These are phyloP conservation scores for Saccharomycopsis javanensis DNA, from an alignment of 805 yeast species.

Conservation along the genomic window DNA sequence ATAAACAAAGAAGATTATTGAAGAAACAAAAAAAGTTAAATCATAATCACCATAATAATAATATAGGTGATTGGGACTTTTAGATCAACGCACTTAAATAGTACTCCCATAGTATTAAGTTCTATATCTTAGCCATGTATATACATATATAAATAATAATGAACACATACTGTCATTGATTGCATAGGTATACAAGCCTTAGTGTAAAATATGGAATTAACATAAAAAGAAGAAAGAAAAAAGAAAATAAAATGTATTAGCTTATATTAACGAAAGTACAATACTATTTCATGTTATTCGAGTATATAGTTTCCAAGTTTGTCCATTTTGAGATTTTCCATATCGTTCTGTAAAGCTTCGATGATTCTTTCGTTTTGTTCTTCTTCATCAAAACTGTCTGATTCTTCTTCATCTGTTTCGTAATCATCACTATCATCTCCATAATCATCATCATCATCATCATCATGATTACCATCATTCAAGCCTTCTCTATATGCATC, in stretches of 20 bases:
- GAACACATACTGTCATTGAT: not conserved
- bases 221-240: too few relatives aligned
- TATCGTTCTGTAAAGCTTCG: constrained; percentile 58
- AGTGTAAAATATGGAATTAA: too few relatives aligned
- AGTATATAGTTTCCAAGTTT: constrained; percentile 73
- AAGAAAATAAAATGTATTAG: too few relatives aligned
- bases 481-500: constrained; percentile 20
- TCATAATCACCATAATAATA: not conserved
- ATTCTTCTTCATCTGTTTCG: constrained; percentile 26
- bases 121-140: not conserved
- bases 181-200: too few relatives aligned
- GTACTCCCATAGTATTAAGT: not conserved
- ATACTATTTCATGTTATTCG: constrained; percentile 28
- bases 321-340: constrained; percentile 63
- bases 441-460: constrained; percentile 26
- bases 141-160: too few relatives aligned
- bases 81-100: not conserved
- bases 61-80: not conserved
- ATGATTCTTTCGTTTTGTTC: constrained; percentile 54
- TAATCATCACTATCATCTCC: constrained; percentile 23
- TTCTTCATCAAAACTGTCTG: constrained; percentile 28
- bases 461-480: constrained; percentile 21
- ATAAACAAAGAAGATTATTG: not conserved
- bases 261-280: not conserved
- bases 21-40: not conserved